Evolutionary conservation across 306 rosid genomes (phyloP).

Genomic region (Leucaena leucocephala): DNA sequence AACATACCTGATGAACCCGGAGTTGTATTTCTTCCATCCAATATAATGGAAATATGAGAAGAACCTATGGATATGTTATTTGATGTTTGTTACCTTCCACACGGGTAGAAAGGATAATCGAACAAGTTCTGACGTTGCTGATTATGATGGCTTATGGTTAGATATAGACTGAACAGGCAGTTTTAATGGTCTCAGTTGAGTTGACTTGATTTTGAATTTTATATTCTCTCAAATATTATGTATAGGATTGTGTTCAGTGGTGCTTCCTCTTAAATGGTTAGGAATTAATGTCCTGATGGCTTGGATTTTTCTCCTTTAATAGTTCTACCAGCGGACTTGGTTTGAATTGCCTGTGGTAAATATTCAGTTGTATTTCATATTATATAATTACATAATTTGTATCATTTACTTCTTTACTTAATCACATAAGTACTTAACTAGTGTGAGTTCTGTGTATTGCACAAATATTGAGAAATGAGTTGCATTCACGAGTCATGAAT

Average conservation of each 20-base stretch:
- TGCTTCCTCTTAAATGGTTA: neutral
- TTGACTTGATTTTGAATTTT: conserved; percentile 13
- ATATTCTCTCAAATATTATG: neutral
- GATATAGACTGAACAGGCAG: neutral
- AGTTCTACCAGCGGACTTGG: neutral
- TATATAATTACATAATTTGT: neutral
- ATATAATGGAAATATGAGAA: neutral
- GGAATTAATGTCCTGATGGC: conserved; percentile 2
- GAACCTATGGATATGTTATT: neutral
- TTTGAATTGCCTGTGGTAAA: neutral
- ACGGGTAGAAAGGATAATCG: neutral
- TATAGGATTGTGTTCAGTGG: neutral
- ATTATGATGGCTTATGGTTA: neutral
- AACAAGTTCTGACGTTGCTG: neutral
- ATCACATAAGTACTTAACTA: neutral
- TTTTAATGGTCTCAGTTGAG: conserved; percentile 7
- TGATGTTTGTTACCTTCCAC: conserved; percentile 1
- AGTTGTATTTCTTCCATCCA: neutral
- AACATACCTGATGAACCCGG: neutral
- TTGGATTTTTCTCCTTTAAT: conserved; percentile 19
- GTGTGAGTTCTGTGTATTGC: neutral
- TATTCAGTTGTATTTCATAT: neutral
- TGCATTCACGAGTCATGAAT: neutral
- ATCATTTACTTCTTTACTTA: neutral
- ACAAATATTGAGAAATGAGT: neutral